Evolutionary conservation across 352 stramenopile genomes (phyloP).

Genomic region (Pythium insidiosum): DNA sequence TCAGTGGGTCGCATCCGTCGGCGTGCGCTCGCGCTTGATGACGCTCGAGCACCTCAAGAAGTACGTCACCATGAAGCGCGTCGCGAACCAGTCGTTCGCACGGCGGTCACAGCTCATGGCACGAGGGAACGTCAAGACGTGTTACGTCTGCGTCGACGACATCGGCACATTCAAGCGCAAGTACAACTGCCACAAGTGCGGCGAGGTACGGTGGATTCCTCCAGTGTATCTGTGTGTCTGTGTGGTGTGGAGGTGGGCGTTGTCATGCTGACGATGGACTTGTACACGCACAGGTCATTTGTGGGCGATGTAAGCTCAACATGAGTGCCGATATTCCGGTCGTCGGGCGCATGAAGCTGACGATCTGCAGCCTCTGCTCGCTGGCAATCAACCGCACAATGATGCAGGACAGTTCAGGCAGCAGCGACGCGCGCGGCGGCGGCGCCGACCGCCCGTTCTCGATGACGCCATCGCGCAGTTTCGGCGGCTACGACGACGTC

Average conservation of each 20-base stretch:
- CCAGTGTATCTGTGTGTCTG: too few relatives aligned
- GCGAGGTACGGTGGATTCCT: slow-evolving; percentile 31
- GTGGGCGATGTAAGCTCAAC: slow-evolving; percentile 54
- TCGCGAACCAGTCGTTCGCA: slow-evolving; percentile 66
- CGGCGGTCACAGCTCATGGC: slow-evolving; percentile 56
- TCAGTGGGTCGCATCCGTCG: slow-evolving; percentile 52
- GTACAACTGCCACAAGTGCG: slow-evolving; percentile 83
- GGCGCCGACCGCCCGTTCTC: slow-evolving; percentile 43
- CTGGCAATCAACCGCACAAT: slow-evolving; percentile 66
- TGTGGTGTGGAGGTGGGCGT: too few relatives aligned
- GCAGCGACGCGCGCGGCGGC: slow-evolving; percentile 17
- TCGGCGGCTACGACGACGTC: slow-evolving; percentile 17
- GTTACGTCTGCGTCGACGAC: slow-evolving; percentile 74
- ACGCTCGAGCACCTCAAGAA: slow-evolving; percentile 73
- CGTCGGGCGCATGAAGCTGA: slow-evolving; percentile 82
- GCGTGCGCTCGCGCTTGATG: slow-evolving; percentile 57
- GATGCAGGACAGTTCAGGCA: slow-evolving; percentile 32
- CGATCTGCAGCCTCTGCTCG: slow-evolving; percentile 74
- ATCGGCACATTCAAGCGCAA: slow-evolving; percentile 72
- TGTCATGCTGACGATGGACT: too few relatives aligned
- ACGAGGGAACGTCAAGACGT: slow-evolving; percentile 64
- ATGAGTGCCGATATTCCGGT: slow-evolving; percentile 79
- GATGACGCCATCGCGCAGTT: slow-evolving; percentile 17
- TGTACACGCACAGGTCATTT: slow-evolving; percentile 28
- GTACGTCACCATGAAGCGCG: slow-evolving; percentile 73